phyloP scores from a whole-genome alignment of 1,284 basidiomycete species.

The Ustilago trichophora region DNA sequence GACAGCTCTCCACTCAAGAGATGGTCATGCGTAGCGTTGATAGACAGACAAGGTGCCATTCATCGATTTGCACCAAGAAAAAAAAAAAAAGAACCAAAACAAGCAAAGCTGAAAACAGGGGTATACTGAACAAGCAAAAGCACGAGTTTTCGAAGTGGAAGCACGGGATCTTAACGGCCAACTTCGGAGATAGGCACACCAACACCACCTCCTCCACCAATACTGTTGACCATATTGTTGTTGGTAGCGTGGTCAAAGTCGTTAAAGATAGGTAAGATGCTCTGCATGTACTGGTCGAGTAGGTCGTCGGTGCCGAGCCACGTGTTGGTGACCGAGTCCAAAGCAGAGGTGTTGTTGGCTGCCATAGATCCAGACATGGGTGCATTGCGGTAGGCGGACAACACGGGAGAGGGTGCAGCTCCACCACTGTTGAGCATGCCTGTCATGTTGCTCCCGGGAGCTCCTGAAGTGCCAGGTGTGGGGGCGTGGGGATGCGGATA shows the following conservation, averaged over 20 bases:
- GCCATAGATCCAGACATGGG: neutral
- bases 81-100: no score
- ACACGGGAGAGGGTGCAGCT: constrained; percentile 20
- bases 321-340: constrained; percentile 30
- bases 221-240: constrained; percentile 30
- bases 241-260: constrained; percentile 45
- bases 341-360: constrained; percentile 3
- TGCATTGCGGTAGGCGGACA: constrained; percentile 12
- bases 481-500: constrained; percentile 5
- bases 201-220: constrained; percentile 32
- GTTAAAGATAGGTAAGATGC: constrained; percentile 48
- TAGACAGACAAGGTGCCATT: no score
- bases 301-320: constrained; percentile 47
- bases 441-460: neutral
- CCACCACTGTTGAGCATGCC: constrained; percentile 11
- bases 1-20: no score
- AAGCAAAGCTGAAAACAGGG: no score
- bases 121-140: neutral
- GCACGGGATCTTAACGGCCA: constrained; percentile 23
- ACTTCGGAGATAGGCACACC: constrained; percentile 41
- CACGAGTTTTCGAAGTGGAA: no score
- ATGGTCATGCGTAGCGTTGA: no score
- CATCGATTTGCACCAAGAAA: no score
- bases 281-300: constrained; percentile 47
- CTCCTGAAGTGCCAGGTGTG: neutral